Percentiles rank a stretch among this genome's conserved stretches.
phyloP scores from a whole-genome alignment of 495 filamentous ascomycete species.

The Lasiosphaeria hispida region DNA sequence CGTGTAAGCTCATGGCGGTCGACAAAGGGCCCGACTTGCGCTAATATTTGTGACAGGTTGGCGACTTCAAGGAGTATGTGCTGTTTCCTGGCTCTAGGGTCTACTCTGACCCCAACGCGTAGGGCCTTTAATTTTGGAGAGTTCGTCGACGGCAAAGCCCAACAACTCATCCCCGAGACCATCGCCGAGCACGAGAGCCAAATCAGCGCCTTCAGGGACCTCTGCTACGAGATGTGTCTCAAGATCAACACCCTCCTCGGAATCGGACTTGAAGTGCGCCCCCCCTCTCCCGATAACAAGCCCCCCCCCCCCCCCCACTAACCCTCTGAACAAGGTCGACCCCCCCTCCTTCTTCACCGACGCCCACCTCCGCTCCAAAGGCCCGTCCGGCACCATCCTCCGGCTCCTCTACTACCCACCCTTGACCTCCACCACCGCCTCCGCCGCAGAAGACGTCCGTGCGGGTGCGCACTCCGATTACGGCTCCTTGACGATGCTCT shows the following conservation, averaged over 20 bases:
- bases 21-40: not conserved
- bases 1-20: conserved; percentile 49
- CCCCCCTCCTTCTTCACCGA: conserved; percentile 65
- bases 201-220: conserved; percentile 60
- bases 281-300: no score
- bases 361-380: conserved; percentile 60
- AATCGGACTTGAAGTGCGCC: conserved; percentile 61
- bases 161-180: conserved; percentile 72
- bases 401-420: conserved; percentile 81
- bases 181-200: conserved; percentile 60
- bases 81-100: not conserved
- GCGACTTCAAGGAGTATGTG: conserved; percentile 88
- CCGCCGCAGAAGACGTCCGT: conserved; percentile 65
- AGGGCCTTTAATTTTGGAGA: conserved; percentile 93
- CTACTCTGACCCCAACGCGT: not conserved
- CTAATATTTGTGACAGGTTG: conserved; percentile 52
- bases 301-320: not conserved
- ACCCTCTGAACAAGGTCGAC: conserved; percentile 10
- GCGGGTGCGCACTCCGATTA: conserved; percentile 92
- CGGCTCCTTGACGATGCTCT: conserved; percentile 82
- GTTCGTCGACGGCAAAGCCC: conserved; percentile 67
- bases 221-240: conserved; percentile 71
- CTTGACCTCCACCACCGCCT: conserved; percentile 59
- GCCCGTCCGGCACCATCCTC: conserved; percentile 70
- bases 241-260: conserved; percentile 73